Conservation (phyloP, 208 protist species). For the Phytomonas serpens region DNA sequence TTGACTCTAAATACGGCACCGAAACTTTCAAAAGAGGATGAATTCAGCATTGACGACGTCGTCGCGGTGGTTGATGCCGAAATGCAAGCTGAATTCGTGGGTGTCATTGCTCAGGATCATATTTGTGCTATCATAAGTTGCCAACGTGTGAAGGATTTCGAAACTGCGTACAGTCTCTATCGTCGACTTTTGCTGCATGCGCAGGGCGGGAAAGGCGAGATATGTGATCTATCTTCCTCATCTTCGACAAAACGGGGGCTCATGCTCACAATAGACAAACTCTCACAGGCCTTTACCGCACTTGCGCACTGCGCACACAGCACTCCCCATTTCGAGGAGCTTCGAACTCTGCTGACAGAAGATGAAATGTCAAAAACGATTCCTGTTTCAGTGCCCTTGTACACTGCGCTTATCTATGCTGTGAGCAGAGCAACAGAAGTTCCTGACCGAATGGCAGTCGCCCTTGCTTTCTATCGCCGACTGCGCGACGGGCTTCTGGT, state of each 20-base stretch:
- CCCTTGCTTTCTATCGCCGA: slow-evolving; percentile 73
- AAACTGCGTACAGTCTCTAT: slow-evolving; percentile 57
- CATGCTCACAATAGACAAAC: slow-evolving; percentile 18
- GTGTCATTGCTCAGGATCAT: slow-evolving; percentile 54
- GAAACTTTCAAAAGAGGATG: slow-evolving; percentile 13
- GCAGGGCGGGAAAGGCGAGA: not conserved
- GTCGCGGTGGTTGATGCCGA: slow-evolving; percentile 49
- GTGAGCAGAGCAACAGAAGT: slow-evolving; percentile 45
- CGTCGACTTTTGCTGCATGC: slow-evolving; percentile 54
- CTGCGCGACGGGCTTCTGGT: slow-evolving; percentile 47
- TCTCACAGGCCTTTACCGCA: slow-evolving; percentile 36
- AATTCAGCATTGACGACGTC: slow-evolving; percentile 51
- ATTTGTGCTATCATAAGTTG: slow-evolving; percentile 65
- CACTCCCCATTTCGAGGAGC: slow-evolving; percentile 41
- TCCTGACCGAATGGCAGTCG: slow-evolving; percentile 50
- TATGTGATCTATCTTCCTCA: not conserved
- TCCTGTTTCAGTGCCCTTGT: slow-evolving; percentile 60
- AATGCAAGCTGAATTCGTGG: slow-evolving; percentile 23
- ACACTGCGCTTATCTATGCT: slow-evolving; percentile 69
- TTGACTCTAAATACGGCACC: not conserved
- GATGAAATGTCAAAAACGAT: slow-evolving; percentile 45
- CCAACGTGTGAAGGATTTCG: slow-evolving; percentile 34
- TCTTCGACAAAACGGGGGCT: slow-evolving; percentile 23
- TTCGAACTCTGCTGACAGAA: slow-evolving; percentile 47
- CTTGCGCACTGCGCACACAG: slow-evolving; percentile 41